phyloP scores from a whole-genome alignment of 176 grass and related monocot species.

The Thalia dealbata region DNA sequence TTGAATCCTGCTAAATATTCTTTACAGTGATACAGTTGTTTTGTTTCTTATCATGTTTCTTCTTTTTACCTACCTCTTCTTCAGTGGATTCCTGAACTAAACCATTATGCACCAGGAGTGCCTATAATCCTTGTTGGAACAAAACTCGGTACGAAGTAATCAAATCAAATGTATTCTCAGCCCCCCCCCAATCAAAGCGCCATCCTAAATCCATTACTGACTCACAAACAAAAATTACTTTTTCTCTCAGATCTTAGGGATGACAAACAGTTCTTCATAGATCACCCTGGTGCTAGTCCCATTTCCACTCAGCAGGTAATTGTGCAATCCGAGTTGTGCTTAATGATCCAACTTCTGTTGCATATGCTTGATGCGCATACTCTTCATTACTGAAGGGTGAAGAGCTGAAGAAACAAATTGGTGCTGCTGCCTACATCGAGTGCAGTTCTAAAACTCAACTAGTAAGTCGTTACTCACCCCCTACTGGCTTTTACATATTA shows the following conservation, averaged over 20 bases:
- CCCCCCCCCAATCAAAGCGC: too few relatives aligned
- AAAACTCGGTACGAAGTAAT: conserved; percentile 70
- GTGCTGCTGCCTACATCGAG: conserved; percentile 60
- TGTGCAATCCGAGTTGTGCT: too few relatives aligned
- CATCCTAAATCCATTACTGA: too few relatives aligned
- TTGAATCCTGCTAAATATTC: background rate
- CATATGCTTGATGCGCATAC: background rate
- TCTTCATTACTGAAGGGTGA: conserved; percentile 30
- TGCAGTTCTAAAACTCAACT: conserved; percentile 82
- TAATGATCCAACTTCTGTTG: too few relatives aligned
- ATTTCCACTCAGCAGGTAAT: background rate
- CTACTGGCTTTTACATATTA: background rate
- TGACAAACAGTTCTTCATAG: conserved; percentile 8
- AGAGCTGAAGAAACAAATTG: conserved; percentile 65
- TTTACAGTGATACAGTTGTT: background rate
- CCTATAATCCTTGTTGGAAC: conserved; percentile 81
- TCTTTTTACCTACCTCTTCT: background rate
- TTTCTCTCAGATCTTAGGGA: conserved; percentile 7
- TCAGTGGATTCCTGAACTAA: conserved; percentile 90
- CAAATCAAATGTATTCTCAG: background rate
- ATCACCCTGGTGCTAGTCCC: conserved; percentile 4
- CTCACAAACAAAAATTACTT: too few relatives aligned
- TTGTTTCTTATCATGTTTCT: background rate
- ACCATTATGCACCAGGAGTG: conserved; percentile 45
- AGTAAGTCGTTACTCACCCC: conserved; percentile 29